phyloP scores from a whole-genome alignment of 2,329 filamentous ascomycete genomes.

The Purpureocillium lavendulum region DNA sequence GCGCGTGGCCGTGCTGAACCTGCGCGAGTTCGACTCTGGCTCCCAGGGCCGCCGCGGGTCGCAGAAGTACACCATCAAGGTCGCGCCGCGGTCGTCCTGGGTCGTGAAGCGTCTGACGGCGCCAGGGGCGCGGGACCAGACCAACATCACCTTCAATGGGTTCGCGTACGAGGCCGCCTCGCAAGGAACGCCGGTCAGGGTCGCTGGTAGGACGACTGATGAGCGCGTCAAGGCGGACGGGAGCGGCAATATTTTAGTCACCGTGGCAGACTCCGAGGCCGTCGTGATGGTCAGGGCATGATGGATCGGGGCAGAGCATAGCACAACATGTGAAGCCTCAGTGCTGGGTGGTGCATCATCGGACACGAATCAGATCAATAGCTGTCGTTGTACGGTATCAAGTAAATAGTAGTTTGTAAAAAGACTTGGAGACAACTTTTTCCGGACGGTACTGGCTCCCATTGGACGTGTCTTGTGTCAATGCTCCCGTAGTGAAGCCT shows the following conservation, averaged over 20 bases:
- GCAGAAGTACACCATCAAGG: conserved; percentile 8
- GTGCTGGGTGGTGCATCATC: too few species aligned
- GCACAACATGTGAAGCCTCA: too few species aligned
- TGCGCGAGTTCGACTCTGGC: conserved; percentile 8
- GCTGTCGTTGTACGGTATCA: too few species aligned
- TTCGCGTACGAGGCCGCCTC: conserved; percentile 11
- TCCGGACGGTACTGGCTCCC: too few species aligned
- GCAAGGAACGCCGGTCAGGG: conserved; percentile 6
- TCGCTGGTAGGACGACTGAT: conserved; percentile 2
- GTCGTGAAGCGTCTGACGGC: conserved; percentile 10
- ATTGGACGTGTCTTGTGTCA: too few species aligned
- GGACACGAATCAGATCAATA: too few species aligned
- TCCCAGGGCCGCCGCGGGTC: conserved; percentile 2
- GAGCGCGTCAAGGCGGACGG: conserved; percentile 6
- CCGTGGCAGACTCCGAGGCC: conserved; percentile 10
- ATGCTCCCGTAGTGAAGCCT: too few species aligned
- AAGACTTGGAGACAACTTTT: too few species aligned
- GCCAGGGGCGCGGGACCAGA: conserved; percentile 7
- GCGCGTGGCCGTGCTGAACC: conserved; percentile 12
- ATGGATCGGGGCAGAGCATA: too few species aligned
- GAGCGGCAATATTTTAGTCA: conserved; percentile 7
- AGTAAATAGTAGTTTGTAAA: too few species aligned
- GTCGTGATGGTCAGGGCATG: conserved; percentile 8
- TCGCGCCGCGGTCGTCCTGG: conserved; percentile 7
- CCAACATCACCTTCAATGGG: conserved; percentile 12